Evolutionary conservation across 345 rosid species (phyloP).

Genomic region (Dipteronia dyeriana): DNA sequence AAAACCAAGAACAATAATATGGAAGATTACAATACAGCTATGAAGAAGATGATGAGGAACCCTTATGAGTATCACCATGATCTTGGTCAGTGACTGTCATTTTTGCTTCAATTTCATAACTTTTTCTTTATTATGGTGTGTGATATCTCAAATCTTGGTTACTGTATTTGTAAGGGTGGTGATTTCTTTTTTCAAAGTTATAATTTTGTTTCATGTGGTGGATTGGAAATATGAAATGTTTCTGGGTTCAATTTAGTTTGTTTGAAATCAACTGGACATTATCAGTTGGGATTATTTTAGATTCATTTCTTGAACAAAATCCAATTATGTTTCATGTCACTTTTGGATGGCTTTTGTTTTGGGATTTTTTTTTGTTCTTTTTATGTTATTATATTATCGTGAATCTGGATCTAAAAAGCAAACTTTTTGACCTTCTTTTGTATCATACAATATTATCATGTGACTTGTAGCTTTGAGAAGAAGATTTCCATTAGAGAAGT

Average conservation of each 20-base stretch:
- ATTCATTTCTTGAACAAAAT: not conserved
- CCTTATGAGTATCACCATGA: slow-evolving; percentile 96
- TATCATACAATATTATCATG: slow-evolving; percentile 14
- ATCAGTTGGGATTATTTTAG: not conserved
- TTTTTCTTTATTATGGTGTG: not conserved
- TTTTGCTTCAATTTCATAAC: not conserved
- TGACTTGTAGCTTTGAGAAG: slow-evolving; percentile 4
- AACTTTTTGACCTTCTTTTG: slow-evolving; percentile 12
- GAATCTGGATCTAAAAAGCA: slow-evolving; percentile 25
- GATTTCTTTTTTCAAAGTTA: not conserved
- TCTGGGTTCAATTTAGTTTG: not conserved
- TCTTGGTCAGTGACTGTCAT: slow-evolving; percentile 47
- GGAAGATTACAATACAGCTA: slow-evolving; percentile 78
- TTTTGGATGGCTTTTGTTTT: slow-evolving; percentile 11
- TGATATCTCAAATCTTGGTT: not conserved
- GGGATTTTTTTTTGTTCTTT: not conserved
- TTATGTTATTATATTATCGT: slow-evolving; percentile 6
- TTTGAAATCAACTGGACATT: not conserved
- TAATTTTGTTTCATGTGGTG: not conserved
- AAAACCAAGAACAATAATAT: slow-evolving; percentile 47
- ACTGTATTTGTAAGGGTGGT: not conserved
- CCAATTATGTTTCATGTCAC: not conserved
- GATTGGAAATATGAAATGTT: not conserved
- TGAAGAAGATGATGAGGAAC: slow-evolving; percentile 90
- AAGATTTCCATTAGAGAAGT: not conserved